phyloP scores from a whole-genome alignment of 2,329 filamentous ascomycete species.

The Coleophoma crateriformis region DNA sequence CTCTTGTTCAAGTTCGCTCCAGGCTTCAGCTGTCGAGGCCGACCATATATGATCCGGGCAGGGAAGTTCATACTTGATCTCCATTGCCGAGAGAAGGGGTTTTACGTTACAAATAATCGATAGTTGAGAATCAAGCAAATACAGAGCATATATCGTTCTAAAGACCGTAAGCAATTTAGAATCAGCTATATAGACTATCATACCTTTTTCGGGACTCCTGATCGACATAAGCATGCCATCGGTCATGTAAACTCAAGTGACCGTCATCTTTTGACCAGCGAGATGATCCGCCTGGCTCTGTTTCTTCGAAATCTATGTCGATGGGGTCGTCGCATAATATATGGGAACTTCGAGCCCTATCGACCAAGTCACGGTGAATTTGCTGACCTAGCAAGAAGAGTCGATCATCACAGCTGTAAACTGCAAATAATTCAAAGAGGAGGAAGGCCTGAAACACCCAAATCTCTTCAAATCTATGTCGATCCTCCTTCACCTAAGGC shows the following conservation, averaged over 20 bases:
- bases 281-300: no score
- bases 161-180: no score
- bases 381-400: background rate
- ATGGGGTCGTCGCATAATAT: background rate
- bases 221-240: no score
- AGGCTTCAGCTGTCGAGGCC: background rate
- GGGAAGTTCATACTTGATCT: background rate
- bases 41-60: background rate
- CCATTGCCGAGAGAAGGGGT: background rate
- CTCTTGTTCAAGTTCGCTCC: background rate
- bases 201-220: conserved; percentile 1
- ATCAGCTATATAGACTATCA: no score
- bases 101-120: background rate
- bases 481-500: background rate
- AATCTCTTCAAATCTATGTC: background rate
- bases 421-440: background rate
- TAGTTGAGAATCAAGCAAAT: background rate
- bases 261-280: no score
- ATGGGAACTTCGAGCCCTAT: background rate
- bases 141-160: background rate
- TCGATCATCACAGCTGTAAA: background rate
- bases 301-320: background rate
- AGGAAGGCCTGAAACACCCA: background rate
- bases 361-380: background rate
- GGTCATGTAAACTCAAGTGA: no score